phyloP scores from a whole-genome alignment of 2,329 filamentous ascomycete genomes.

The Didymella pomorum region DNA sequence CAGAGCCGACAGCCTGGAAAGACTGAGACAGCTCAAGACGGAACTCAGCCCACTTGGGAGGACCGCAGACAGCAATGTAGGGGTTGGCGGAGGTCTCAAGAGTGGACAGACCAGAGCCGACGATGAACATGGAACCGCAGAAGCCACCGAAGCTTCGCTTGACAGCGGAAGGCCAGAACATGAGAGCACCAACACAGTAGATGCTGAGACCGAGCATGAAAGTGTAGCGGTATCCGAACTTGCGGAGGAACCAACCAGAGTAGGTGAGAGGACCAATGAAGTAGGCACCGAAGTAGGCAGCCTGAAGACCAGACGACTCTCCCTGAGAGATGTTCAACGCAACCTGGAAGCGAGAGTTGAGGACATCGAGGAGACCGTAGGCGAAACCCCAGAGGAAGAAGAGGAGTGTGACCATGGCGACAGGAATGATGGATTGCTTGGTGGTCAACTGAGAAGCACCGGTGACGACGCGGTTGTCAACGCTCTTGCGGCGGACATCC shows the following conservation, averaged over 20 bases:
- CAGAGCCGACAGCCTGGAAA: conserved; percentile 78
- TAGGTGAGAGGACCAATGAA: conserved; percentile 63
- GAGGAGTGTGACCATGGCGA: conserved; percentile 57
- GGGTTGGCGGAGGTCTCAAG: conserved; percentile 82
- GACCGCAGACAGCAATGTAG: conserved; percentile 77
- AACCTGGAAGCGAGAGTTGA: conserved; percentile 56
- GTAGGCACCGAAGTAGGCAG: conserved; percentile 69
- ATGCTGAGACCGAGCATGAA: conserved; percentile 78
- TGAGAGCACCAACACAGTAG: conserved; percentile 74
- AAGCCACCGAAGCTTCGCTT: conserved; percentile 77
- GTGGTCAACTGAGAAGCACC: conserved; percentile 53
- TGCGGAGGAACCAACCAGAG: conserved; percentile 69
- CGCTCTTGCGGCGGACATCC: conserved; percentile 45
- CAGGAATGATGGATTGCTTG: conserved; percentile 58
- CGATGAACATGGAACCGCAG: conserved; percentile 74
- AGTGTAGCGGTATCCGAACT: conserved; percentile 79
- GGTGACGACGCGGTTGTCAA: conserved; percentile 47
- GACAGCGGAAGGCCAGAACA: conserved; percentile 84
- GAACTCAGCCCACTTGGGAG: conserved; percentile 76
- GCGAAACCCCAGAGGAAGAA: conserved; percentile 64
- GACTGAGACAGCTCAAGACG: conserved; percentile 80
- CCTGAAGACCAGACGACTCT: conserved; percentile 69
- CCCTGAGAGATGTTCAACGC: conserved; percentile 57
- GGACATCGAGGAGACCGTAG: conserved; percentile 56
- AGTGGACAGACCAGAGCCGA: conserved; percentile 75